phyloP scores from a whole-genome alignment of 2,329 filamentous ascomycete genomes.

The Nemania abortiva region DNA sequence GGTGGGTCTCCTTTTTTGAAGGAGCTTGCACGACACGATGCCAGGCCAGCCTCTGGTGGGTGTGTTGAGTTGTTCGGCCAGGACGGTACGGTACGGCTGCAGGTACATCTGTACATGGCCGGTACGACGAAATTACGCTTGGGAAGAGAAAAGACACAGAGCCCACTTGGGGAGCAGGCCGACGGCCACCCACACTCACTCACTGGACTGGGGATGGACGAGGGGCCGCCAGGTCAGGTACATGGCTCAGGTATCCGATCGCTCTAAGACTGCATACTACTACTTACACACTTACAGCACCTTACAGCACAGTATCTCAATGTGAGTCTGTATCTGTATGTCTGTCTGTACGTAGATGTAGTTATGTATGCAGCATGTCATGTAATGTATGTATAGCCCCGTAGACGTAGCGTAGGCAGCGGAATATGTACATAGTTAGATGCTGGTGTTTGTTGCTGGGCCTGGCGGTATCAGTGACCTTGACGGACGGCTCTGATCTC shows the following conservation, averaged over 20 bases:
- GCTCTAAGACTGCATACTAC: too few species aligned
- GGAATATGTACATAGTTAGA: too few species aligned
- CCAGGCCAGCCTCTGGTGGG: slow-evolving; percentile 31
- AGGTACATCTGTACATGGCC: slow-evolving; percentile 51
- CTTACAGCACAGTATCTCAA: too few species aligned
- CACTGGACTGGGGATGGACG: too few species aligned
- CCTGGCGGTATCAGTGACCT: slow-evolving; percentile 25
- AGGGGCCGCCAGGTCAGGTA: slow-evolving; percentile 37
- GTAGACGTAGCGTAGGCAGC: too few species aligned
- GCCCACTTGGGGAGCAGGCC: slow-evolving; percentile 48
- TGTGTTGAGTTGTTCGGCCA: slow-evolving; percentile 42
- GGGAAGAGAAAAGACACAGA: slow-evolving; percentile 43
- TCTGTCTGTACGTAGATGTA: too few species aligned
- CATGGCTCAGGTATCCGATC: slow-evolving; percentile 26
- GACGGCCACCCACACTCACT: slow-evolving; percentile 47
- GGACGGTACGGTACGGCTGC: slow-evolving; percentile 45
- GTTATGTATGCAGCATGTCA: too few species aligned
- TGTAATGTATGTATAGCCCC: too few species aligned
- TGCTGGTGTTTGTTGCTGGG: background rate
- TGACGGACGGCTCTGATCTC: slow-evolving; percentile 37
- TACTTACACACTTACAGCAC: too few species aligned
- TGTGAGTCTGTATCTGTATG: too few species aligned
- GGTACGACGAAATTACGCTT: slow-evolving; percentile 40
- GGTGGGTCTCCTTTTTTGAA: slow-evolving; percentile 40
- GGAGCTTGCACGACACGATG: slow-evolving; percentile 44